Base-by-base conservation (phyloP, 140 eudicot species). In the Ambrosia hybrid region DNA sequence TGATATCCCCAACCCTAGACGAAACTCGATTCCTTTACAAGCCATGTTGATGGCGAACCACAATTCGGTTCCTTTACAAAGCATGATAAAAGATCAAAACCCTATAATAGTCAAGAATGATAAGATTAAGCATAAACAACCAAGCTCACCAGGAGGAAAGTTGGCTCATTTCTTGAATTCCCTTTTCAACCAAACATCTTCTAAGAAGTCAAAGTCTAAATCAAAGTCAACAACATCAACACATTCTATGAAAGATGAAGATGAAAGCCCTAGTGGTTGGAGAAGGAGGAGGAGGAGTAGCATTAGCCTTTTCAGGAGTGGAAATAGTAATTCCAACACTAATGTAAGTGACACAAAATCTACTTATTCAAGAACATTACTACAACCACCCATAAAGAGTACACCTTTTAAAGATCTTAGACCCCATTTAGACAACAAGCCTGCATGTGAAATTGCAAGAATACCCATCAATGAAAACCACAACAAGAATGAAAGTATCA, bases 121-220 rank as follows among this genome's bases (percentile, higher is more conserved):
- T 59, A 92, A 85, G 71, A 49, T 8, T 5, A 80, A 81, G 65
- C 51, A 70, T 76, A 85, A 92, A 78, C 96, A 89, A 55, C 98
- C 98, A 15, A 89, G 96, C 76, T 92, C 98, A 5, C 98, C 98
- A 5, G 98, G 96, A 38, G 96, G 95, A 37, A 83, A 75, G 69
- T 73, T 92, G 45, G 96, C 96, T 34, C 85, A 83, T 70, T 89
- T 89, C 89, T 84, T 92, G 79, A 92, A 89, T 70, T 85, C 95
- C 17, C 86, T 92, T 41, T 89, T 92, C 85, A 87, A 67, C 76
- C 98, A 89, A 77, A 72, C 83, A 30, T 79, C 78, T 72, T 70
- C 87, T 3, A 81, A 84, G 57, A 84, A 83, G 83, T 79, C 78
- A 1, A 89, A 83, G 78, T 85, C 84, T 64, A 90, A 85, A 30